Evolutionary conservation across 2,329 filamentous ascomycete genomes (phyloP).

Genomic region (Macrophomina phaseolina): DNA sequence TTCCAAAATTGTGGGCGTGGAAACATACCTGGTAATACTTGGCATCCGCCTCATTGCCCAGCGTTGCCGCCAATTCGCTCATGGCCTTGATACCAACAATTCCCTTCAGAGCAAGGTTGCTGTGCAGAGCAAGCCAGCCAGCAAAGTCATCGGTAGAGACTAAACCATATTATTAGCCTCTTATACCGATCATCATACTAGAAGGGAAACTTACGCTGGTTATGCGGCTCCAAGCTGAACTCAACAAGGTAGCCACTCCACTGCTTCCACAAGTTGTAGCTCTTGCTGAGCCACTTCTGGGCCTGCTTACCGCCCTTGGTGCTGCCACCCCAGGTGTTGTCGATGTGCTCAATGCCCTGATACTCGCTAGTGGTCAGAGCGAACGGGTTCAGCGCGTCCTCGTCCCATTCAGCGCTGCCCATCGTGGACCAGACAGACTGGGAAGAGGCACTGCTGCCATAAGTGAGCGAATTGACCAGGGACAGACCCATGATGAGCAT

Average conservation of each 20-base stretch:
- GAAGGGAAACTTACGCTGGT: conserved; percentile 61
- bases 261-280: conserved; percentile 75
- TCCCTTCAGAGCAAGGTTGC: conserved; percentile 82
- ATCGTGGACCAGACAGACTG: conserved; percentile 64
- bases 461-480: conserved; percentile 74
- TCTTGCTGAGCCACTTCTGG: conserved; percentile 68
- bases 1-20: not conserved
- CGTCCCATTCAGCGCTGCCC: conserved; percentile 37
- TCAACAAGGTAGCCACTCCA: conserved; percentile 83
- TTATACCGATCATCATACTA: not conserved
- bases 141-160: conserved; percentile 86
- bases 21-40: conserved; percentile 60
- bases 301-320: conserved; percentile 62
- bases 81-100: conserved; percentile 83
- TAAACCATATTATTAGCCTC: conserved; percentile 33
- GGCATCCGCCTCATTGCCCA: conserved; percentile 63
- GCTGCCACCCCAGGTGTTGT: conserved; percentile 64
- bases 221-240: conserved; percentile 73
- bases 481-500: conserved; percentile 85
- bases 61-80: conserved; percentile 69
- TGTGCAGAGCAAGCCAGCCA: conserved; percentile 77
- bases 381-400: conserved; percentile 48
- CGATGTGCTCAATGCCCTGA: conserved; percentile 63
- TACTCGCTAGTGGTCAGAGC: conserved; percentile 57
- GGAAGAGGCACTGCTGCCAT: conserved; percentile 61